Evolutionary conservation across 257 asterid genomes (phyloP).

Genomic region (Striga asiatica): DNA sequence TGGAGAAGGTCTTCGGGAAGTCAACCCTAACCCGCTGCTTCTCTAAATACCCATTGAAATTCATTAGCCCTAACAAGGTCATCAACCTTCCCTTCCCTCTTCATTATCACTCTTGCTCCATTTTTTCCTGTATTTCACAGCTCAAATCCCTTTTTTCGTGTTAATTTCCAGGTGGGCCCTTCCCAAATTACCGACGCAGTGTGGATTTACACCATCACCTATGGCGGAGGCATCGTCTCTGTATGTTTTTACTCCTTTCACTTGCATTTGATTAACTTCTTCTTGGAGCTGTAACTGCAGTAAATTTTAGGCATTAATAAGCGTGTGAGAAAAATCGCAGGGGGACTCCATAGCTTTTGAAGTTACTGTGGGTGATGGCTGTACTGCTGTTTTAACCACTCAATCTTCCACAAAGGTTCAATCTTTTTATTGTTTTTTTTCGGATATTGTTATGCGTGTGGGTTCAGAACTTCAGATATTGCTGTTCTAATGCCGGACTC

Average conservation of each 20-base stretch:
- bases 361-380: constrained; percentile 49
- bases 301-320: not conserved
- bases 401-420: constrained; percentile 94
- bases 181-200: constrained; percentile 72
- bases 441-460: not conserved
- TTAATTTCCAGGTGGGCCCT: constrained; percentile 44
- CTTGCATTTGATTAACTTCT: not conserved
- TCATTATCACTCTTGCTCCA: not conserved
- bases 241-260: constrained; percentile 21
- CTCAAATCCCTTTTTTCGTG: not conserved
- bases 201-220: constrained; percentile 84
- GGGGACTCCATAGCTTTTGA: constrained; percentile 67
- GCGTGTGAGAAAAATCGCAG: constrained; percentile 21
- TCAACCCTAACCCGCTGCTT: constrained; percentile 59
- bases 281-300: not conserved
- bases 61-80: constrained; percentile 86
- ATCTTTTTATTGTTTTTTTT: not conserved
- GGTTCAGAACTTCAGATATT: not conserved
- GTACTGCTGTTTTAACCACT: constrained; percentile 81
- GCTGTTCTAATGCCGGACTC: not conserved
- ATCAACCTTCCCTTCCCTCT: too few relatives aligned
- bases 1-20: constrained; percentile 63
- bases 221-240: constrained; percentile 96
- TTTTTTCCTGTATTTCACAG: not conserved
- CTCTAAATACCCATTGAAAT: constrained; percentile 79